Evolutionary conservation across 148 eudicot species (phyloP).

Genomic region (Camellia sinensis): DNA sequence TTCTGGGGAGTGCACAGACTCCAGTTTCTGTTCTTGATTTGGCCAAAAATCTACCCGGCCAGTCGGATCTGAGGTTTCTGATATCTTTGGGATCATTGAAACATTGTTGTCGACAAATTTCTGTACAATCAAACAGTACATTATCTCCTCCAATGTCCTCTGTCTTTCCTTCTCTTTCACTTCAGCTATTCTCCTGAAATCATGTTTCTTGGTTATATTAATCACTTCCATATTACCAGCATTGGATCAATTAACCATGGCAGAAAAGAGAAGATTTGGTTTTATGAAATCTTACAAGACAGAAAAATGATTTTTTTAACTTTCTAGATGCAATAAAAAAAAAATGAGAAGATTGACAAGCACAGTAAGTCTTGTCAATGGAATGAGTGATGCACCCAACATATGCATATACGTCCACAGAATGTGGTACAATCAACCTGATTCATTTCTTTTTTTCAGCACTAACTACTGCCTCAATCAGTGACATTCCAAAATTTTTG

Average conservation of each 20-base stretch:
- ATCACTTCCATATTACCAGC: slow-evolving; percentile 1
- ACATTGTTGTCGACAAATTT: slow-evolving; percentile 66
- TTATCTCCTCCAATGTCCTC: slow-evolving; percentile 69
- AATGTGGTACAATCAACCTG: neutral
- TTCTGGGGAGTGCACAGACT: slow-evolving; percentile 79
- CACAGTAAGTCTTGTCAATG: neutral
- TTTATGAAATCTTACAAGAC: neutral
- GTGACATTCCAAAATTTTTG: neutral
- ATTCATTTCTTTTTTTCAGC: neutral
- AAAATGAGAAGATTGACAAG: neutral
- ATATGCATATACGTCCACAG: neutral
- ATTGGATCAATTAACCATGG: neutral
- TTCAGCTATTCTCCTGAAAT: slow-evolving; percentile 93
- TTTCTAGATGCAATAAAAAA: neutral
- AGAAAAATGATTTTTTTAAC: neutral
- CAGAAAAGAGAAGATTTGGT: neutral
- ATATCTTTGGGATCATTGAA: slow-evolving; percentile 70
- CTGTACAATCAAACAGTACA: slow-evolving; percentile 79
- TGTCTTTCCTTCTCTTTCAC: slow-evolving; percentile 81
- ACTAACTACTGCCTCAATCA: neutral
- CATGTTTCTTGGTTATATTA: neutral
- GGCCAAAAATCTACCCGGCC: slow-evolving; percentile 94
- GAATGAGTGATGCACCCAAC: neutral
- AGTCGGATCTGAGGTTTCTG: slow-evolving; percentile 48
- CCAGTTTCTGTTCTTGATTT: slow-evolving; percentile 78